Evolutionary conservation across 192 early-diverging fungal species (phyloP).

Genomic region (Backusella australiensis): DNA sequence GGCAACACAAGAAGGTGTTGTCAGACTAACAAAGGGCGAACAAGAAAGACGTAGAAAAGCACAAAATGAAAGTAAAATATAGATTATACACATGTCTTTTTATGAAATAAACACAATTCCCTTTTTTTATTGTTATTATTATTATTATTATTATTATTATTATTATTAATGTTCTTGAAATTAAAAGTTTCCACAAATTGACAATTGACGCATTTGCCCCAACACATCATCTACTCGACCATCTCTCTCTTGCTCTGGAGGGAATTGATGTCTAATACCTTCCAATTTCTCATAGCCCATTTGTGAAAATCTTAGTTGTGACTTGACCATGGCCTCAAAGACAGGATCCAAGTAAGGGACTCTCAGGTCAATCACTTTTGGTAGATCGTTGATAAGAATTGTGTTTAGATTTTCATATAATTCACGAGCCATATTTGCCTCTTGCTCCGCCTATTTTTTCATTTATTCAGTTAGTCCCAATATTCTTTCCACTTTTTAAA

Average conservation of each 20-base stretch:
- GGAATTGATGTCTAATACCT: constrained; percentile 56
- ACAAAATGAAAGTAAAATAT: neutral
- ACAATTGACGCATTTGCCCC: constrained; percentile 84
- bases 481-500: neutral
- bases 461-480: neutral
- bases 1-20: constrained; percentile 83
- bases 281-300: constrained; percentile 72
- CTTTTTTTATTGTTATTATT: neutral
- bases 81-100: neutral
- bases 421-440: constrained; percentile 66
- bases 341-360: constrained; percentile 91
- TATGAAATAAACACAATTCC: neutral
- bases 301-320: constrained; percentile 85
- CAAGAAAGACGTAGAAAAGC: constrained; percentile 2
- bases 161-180: too few relatives aligned
- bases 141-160: neutral
- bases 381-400: constrained; percentile 80
- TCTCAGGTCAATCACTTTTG: constrained; percentile 82
- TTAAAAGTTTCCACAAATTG: constrained; percentile 81
- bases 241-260: constrained; percentile 61
- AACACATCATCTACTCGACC: constrained; percentile 78
- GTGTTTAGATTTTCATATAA: constrained; percentile 81
- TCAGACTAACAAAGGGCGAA: constrained; percentile 44
- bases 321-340: constrained; percentile 93
- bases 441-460: constrained; percentile 66